Base-by-base conservation (phyloP, 176 grass and related monocot species). In the Bonia amplexicaulis region DNA sequence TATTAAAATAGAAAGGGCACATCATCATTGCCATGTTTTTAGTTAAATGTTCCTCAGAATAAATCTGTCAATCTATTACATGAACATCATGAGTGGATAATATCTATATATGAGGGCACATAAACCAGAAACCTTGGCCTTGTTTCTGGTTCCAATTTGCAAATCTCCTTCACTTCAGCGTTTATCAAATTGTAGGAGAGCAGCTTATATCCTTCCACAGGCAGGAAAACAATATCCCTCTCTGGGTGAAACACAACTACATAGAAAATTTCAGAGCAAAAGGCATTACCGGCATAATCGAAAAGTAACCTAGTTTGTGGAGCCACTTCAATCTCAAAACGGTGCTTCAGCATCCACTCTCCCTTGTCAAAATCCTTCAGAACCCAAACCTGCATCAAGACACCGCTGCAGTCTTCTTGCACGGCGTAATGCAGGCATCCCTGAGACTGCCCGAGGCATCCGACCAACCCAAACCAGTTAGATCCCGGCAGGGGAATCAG, bases 221-320 rank as follows among this genome's bases (percentile, higher is more conserved):
- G 82, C 15, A 85, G n/a, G 58, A 85, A 85, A 55, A 85, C 82
- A 53, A 77, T 16, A 85, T 85, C 82, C 62, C n/a, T 76, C 9
- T 85, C 73, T 0, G 82, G 73, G 66, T 85, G 82, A 77, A 85
- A 76, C 13, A 76, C 33, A 19, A 77, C 71, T 20, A 85, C 73
- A 33, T 85, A 75, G 46, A 77, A 76, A 68, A 55, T 55, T 33
- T 77, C 47, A 9, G 27, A 27, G 10, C 31, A 54, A 2, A 26
- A 29, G 9, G 5, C 6, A 46, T 42, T 16, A 22, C 60, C 33
- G 25, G 60, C 72, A n/a, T 85, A 77, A 39, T 77, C 59, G 0
- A 77, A 66, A 19, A 74, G 9, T 11, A 76, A 37, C 10, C 15
- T 68, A 10, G 37, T 45, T 33, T 67, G 55, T 0, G 73, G 42